These are phyloP conservation scores for Wolfiporia cocos DNA, from an alignment of 1,284 basidiomycete genomes.

Conservation along the genomic window DNA sequence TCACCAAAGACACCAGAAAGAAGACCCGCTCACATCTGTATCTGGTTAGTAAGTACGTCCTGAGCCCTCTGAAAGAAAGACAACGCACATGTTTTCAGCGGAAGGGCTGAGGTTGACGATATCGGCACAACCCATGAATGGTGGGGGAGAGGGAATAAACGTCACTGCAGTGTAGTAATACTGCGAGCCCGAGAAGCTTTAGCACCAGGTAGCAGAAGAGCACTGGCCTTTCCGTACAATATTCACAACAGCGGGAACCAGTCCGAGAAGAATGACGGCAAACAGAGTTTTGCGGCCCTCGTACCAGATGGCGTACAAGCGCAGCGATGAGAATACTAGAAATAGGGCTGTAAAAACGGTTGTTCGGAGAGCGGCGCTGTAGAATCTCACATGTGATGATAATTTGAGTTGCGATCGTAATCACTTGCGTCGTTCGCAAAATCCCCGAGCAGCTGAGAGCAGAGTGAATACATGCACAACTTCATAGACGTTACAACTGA, in stretches of 20 bases:
- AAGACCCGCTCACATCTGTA: too few relatives aligned
- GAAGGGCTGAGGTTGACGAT: conserved; percentile 1
- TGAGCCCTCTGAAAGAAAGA: too few relatives aligned
- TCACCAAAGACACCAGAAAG: too few relatives aligned
- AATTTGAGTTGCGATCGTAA: conserved; percentile 2
- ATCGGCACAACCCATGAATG: conserved; percentile 11
- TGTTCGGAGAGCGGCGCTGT: background rate
- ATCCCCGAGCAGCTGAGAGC: conserved; percentile 8
- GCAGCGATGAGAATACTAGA: conserved; percentile 14
- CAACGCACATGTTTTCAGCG: conserved; percentile 7
- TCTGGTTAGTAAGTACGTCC: too few relatives aligned
- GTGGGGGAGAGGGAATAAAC: conserved; percentile 32
- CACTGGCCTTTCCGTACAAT: conserved; percentile 7
- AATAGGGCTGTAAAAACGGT: background rate
- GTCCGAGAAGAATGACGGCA: conserved; percentile 8
- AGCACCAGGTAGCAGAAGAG: conserved; percentile 1
- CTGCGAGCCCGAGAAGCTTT: conserved; percentile 17
- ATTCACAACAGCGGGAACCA: conserved; percentile 13
- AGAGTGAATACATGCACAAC: too few relatives aligned
- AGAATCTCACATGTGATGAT: conserved; percentile 2
- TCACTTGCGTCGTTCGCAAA: conserved; percentile 7
- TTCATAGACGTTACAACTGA: too few relatives aligned
- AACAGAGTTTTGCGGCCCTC: conserved; percentile 10
- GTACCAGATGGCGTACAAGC: conserved; percentile 16
- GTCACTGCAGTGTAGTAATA: conserved; percentile 44